Percentiles rank a stretch among this genome's conserved stretches.
phyloP scores from a whole-genome alignment of 441 rosid genomes.

The Kokia cookei region DNA sequence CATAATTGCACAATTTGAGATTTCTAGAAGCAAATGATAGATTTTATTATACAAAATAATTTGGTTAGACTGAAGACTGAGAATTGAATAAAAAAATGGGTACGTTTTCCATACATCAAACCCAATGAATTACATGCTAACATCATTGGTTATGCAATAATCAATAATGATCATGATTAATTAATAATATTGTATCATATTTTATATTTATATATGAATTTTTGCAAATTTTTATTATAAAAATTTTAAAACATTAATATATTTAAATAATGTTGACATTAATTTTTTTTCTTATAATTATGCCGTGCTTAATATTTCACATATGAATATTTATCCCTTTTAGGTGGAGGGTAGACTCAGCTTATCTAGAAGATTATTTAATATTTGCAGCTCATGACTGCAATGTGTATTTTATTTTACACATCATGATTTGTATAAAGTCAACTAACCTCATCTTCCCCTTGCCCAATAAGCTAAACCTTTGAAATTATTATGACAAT shows the following conservation, averaged over 20 bases:
- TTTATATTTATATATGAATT: too few relatives aligned
- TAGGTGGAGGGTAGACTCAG: not conserved
- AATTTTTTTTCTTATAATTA: too few relatives aligned
- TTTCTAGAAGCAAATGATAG: not conserved
- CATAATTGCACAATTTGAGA: not conserved
- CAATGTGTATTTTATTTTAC: not conserved
- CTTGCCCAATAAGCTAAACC: not conserved
- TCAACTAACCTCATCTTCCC: not conserved
- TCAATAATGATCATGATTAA: not conserved
- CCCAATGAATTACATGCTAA: not conserved
- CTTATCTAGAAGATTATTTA: not conserved
- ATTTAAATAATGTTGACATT: too few relatives aligned
- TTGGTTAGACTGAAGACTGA: not conserved
- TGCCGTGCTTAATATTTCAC: too few relatives aligned
- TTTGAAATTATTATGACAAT: not conserved
- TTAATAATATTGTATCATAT: too few relatives aligned
- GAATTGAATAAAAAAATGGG: not conserved
- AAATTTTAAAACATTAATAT: too few relatives aligned
- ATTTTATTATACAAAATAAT: not conserved
- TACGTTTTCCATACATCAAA: not conserved
- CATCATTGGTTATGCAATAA: not conserved
- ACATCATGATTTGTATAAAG: not conserved
- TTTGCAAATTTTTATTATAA: too few relatives aligned
- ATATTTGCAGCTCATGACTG: not conserved
- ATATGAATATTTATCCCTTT: not conserved